Conservation (phyloP, 805 yeast species). For the Maudiozyma serrabonitensis region DNA sequence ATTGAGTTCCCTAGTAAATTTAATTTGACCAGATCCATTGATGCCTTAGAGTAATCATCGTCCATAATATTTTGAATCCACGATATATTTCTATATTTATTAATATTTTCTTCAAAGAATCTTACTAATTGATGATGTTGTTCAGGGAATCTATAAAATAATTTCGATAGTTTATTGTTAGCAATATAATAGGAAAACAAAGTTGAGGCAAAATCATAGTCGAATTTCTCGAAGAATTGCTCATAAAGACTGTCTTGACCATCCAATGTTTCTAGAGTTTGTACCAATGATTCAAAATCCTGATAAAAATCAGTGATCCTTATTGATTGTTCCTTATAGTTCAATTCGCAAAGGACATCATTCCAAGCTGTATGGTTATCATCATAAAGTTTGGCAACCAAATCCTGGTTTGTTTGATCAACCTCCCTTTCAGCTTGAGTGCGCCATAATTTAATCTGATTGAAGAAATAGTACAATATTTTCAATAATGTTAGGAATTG, state of each 20-base stretch:
- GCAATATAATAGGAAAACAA: constrained; percentile 51
- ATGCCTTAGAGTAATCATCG: constrained; percentile 41
- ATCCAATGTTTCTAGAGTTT: constrained; percentile 30
- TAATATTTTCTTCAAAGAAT: constrained; percentile 40
- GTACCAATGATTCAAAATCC: constrained; percentile 58
- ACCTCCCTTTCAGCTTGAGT: constrained; percentile 18
- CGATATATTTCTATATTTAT: constrained; percentile 43
- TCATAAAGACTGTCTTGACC: constrained; percentile 37
- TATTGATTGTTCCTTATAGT: constrained; percentile 45
- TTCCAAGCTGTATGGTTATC: constrained; percentile 44
- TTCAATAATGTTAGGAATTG: constrained; percentile 32
- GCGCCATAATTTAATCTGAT: constrained; percentile 29
- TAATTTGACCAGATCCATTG: constrained; percentile 36
- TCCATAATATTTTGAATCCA: constrained; percentile 64
- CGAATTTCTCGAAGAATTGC: constrained; percentile 49
- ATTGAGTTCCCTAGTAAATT: constrained; percentile 35
- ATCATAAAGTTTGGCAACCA: constrained; percentile 14
- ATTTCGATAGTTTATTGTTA: constrained; percentile 39
- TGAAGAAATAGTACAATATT: constrained; percentile 33
- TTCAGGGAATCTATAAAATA: constrained; percentile 49
- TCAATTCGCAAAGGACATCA: constrained; percentile 40
- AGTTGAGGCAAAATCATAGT: constrained; percentile 56
- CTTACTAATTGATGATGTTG: constrained; percentile 39
- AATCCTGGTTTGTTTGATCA: constrained; percentile 8
- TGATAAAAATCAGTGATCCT: constrained; percentile 53